Base-by-base conservation (phyloP, 345 rosid genomes). In the Psidium friedrichsthalianum region DNA sequence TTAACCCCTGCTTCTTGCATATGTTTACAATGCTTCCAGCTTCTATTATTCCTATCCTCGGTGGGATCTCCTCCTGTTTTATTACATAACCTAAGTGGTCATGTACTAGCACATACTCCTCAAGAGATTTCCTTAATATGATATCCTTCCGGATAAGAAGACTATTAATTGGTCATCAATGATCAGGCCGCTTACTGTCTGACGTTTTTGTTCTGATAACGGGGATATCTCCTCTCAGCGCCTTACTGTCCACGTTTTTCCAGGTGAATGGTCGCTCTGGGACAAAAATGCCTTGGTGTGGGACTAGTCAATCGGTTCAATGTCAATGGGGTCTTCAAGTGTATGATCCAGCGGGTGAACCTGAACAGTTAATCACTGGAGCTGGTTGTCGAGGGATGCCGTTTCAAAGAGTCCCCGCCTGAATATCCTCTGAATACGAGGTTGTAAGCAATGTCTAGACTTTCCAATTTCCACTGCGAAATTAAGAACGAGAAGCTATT, bases 311-410 rank as follows among this genome's bases (percentile, higher is more conserved):
- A 94, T 88, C 87, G 94, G 44, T 96, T 96, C 56, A 84, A 91
- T 11, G 76, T 84, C 18, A 42, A 83, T 3, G 94, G 93, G 85
- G 98, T 96, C 3, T 88, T 69, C 82, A 93, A 93, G 90, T 96
- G 99, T 89, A 49, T 86, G 59, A 74, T 95, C 82, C 94, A 93
- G 51, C 94, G 99, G 99, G 98, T n/a, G 96, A 87, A 89, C 93
- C 22, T 96, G 95, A 74, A 94, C 93, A 1, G 93, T 96, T 22
- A 94, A 94, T 87, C n/a, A n/a, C 53, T 95, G 88, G 98, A 94
- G 94, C 91, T 96, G n/a, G 11, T 95, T 95, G 99, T 96, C 98
- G 98, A 92, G 90, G 95, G 16, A 88, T 98, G 87, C 98, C 18
- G 95, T 94, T 83, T 95, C 99, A 93, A 90, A 86, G 92, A 92